phyloP scores from a whole-genome alignment of 495 filamentous ascomycete species.

The Xylaria grammica region DNA sequence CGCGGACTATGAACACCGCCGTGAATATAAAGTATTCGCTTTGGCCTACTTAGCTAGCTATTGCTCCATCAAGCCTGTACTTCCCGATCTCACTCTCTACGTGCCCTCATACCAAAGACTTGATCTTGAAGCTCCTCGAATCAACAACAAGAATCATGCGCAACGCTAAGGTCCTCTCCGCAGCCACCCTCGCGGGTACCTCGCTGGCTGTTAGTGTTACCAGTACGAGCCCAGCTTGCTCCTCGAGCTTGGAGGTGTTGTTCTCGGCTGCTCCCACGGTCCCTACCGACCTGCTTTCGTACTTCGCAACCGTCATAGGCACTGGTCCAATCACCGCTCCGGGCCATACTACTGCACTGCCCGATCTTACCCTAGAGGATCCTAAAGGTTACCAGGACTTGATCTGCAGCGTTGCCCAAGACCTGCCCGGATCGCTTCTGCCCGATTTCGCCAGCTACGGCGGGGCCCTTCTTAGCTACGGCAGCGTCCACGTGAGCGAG shows the following conservation, averaged over 20 bases:
- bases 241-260: neutral
- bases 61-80: too few relatives aligned
- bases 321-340: neutral
- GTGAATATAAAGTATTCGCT: too few relatives aligned
- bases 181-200: conserved; percentile 1
- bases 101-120: neutral
- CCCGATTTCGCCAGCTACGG: conserved; percentile 6
- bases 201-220: neutral
- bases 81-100: too few relatives aligned
- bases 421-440: neutral
- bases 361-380: conserved; percentile 12
- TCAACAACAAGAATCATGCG: neutral
- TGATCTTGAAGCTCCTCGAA: neutral
- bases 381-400: neutral
- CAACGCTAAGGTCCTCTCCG: conserved; percentile 2
- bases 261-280: conserved; percentile 1
- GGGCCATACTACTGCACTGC: neutral
- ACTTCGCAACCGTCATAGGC: neutral
- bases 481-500: neutral
- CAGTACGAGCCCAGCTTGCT: neutral
- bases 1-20: too few relatives aligned
- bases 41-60: too few relatives aligned
- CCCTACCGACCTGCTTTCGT: neutral
- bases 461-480: conserved; percentile 2
- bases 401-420: neutral